A percentile compares a stretch with the other conserved stretches of the same genome.
phyloP scores from a whole-genome alignment of 176 grass and related monocot genomes.

The Oryza rufipogon region DNA sequence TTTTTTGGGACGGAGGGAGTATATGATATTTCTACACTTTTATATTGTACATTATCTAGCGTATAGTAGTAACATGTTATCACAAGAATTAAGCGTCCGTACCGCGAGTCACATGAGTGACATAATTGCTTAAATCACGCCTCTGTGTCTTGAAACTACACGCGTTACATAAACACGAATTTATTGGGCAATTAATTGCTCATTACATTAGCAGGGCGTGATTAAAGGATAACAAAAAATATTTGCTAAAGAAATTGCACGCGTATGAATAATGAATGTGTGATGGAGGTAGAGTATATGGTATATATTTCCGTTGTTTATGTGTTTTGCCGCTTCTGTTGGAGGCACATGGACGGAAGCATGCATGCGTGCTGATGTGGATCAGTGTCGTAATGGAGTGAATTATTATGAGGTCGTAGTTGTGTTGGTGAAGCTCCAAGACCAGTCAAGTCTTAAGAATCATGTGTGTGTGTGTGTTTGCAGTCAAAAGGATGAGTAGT shows the following conservation, averaged over 20 bases:
- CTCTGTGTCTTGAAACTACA: background rate
- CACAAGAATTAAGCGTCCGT: background rate
- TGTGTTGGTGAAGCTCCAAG: background rate
- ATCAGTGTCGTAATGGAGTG: background rate
- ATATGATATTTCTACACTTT: background rate
- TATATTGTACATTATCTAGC: background rate
- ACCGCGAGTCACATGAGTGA: constrained; percentile 36
- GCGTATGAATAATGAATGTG: background rate
- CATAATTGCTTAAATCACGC: constrained; percentile 35
- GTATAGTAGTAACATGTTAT: background rate
- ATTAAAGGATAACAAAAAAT: constrained; percentile 37
- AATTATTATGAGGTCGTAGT: background rate
- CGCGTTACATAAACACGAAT: background rate
- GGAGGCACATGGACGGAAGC: background rate
- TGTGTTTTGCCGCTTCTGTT: background rate
- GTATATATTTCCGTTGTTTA: background rate
- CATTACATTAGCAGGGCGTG: constrained; percentile 13
- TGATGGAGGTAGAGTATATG: background rate
- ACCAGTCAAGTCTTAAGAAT: background rate
- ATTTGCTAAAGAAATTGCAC: background rate
- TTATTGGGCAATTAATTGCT: constrained; percentile 18
- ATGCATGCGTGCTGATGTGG: constrained; percentile 2
- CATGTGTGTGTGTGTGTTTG: background rate
- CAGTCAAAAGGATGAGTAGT: background rate
- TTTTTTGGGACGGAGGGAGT: too few relatives aligned